Evolutionary conservation across 106 monocot species (phyloP).

Genomic region (Phalaenopsis equestris): DNA sequence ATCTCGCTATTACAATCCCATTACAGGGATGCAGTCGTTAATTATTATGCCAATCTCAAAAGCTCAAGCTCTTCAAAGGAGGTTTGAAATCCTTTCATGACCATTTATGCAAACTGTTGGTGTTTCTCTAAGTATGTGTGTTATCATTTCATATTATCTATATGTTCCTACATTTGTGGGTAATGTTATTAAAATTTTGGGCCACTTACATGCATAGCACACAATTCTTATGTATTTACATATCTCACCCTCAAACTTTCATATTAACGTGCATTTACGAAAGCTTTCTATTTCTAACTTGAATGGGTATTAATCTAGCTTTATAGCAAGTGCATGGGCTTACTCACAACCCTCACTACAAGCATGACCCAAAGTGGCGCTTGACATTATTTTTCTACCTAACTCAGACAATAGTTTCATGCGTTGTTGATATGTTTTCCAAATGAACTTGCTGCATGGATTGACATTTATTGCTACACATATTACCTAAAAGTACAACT

Average conservation of each 20-base stretch:
- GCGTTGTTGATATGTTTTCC: not conserved
- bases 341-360: not conserved
- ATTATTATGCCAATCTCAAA: slow-evolving; percentile 75
- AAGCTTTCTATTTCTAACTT: no score
- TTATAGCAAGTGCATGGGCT: not conserved
- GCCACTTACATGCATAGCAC: no score
- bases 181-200: not conserved
- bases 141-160: not conserved
- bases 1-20: slow-evolving; percentile 75
- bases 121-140: not conserved
- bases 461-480: not conserved
- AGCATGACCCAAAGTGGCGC: not conserved
- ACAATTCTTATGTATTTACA: no score
- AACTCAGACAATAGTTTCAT: not conserved
- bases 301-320: no score
- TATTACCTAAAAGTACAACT: not conserved
- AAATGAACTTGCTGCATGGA: not conserved
- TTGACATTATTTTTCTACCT: not conserved
- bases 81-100: slow-evolving; percentile 26
- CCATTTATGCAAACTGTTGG: not conserved
- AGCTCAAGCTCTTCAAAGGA: slow-evolving; percentile 96
- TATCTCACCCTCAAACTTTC: no score
- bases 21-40: slow-evolving; percentile 90
- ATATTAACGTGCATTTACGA: no score
- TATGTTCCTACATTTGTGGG: not conserved